A percentile compares a stretch with the other conserved stretches of the same genome.
These are phyloP conservation scores for Nosema granulosis DNA, from an alignment of 371 early-diverging fungal genomes.

Conservation along the genomic window DNA sequence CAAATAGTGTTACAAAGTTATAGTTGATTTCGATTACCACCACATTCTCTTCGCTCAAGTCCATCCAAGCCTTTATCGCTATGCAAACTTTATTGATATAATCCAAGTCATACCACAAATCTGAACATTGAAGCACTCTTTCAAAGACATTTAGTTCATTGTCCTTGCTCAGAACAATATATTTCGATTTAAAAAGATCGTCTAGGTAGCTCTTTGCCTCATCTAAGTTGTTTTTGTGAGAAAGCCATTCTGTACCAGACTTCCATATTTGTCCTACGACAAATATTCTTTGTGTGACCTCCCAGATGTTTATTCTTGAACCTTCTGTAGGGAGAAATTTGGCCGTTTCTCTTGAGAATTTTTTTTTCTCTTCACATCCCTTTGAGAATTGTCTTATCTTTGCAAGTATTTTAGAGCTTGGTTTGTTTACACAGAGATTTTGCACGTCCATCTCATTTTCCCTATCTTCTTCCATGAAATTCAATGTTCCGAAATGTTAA, in stretches of 20 bases:
- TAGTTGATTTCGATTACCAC: conserved; percentile 33
- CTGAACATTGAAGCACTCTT: conserved; percentile 2
- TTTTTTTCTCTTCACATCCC: too few relatives aligned
- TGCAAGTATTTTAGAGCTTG: conserved; percentile 9
- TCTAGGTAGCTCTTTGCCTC: conserved; percentile 68
- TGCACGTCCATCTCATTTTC: background rate
- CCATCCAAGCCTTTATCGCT: conserved; percentile 38
- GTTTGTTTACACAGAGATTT: conserved; percentile 3
- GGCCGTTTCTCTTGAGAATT: too few relatives aligned
- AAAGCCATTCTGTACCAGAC: conserved; percentile 54
- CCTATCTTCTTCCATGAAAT: background rate
- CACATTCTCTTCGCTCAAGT: conserved; percentile 31
- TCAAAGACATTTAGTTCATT: conserved; percentile 8
- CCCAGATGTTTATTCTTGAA: conserved; percentile 25
- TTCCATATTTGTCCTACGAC: conserved; percentile 66
- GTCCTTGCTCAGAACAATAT: conserved; percentile 65
- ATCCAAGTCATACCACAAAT: conserved; percentile 26
- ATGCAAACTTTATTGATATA: conserved; percentile 12
- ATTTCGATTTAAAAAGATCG: conserved; percentile 64
- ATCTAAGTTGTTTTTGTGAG: conserved; percentile 65
- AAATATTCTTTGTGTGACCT: conserved; percentile 62
- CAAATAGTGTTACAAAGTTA: conserved; percentile 6
- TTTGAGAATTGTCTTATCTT: conserved; percentile 8
- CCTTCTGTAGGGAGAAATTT: background rate
- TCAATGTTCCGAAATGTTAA: too few relatives aligned